Evolutionary conservation across 352 stramenopile genomes (phyloP), one percentile per base, ranked within the genome.

Genomic region (Pythium folliculosum): DNA sequence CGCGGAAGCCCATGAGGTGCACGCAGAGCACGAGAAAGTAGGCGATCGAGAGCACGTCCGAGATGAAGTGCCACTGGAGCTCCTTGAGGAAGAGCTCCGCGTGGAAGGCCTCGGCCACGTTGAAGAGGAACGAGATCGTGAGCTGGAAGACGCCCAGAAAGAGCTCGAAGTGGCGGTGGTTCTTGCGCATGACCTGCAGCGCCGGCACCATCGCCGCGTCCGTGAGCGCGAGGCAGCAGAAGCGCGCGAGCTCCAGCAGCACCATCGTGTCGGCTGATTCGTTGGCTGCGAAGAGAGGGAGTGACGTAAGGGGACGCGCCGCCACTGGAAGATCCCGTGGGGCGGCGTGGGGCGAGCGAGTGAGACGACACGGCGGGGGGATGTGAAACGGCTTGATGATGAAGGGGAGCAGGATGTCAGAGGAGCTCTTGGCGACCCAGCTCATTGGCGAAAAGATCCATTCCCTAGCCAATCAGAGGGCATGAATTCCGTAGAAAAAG

Each of bases 101-200:
- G 43, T 85, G 71, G 63, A 92, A 84, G 17, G 83, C 82, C 69
- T 94, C 85, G 38, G 86, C 84, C 13, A 82, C 77, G 72, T 95
- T 96, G 77, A 94, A 95, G 54, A 81, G 83, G 65, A 95, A 92
- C 27, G 86, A 69, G 45, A 93, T 86, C n/a, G 74, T 44, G 23
- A 96, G 75, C 64, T 96, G 88, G 68, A 95, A 81, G 52, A 92
- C 63, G 57, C 89, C 89, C n/a, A 96, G 72, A 61, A 95, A 96
- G 63, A 96, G 76, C 82, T 96, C 89, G 64, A 96, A 96, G 73
- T 96, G 89, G 12, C 88, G 86, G 48, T 88, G 80, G 65, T 95
- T 95, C 51, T 72, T 69, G 72, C 84, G 82, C 86, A 95, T 93
- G 44, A 95, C 80, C 51, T 76, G 63, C 53, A 95, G 79, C 65